phyloP scores from a whole-genome alignment of 306 rosid genomes.

The Fragaria vesca region DNA sequence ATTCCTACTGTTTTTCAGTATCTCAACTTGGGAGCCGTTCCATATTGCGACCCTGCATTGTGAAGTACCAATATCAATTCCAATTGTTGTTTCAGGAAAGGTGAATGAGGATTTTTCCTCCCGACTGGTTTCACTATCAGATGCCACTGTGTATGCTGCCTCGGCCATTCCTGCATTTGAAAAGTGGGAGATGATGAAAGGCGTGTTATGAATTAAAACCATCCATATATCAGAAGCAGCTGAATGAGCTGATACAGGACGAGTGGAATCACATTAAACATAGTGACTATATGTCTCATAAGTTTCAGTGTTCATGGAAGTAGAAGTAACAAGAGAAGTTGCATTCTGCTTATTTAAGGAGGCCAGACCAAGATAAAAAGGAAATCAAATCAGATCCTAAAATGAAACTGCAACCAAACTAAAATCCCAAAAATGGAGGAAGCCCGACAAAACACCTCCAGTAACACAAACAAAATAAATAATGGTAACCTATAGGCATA shows the following conservation, averaged over 20 bases:
- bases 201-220: neutral
- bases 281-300: neutral
- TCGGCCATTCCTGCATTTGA: slow-evolving; percentile 70
- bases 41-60: slow-evolving; percentile 85
- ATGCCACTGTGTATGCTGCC: slow-evolving; percentile 73
- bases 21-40: slow-evolving; percentile 84
- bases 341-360: neutral
- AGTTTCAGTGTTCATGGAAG: neutral
- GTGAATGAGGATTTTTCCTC: slow-evolving; percentile 54
- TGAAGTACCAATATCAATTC: slow-evolving; percentile 85
- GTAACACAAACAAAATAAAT: neutral
- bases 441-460: neutral
- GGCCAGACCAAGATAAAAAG: neutral
- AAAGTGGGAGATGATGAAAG: neutral
- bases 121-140: slow-evolving; percentile 72
- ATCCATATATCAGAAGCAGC: neutral
- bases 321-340: neutral
- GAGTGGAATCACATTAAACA: neutral
- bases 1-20: slow-evolving; percentile 63
- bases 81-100: slow-evolving; percentile 72
- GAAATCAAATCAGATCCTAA: neutral
- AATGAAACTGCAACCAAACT: neutral
- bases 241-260: neutral
- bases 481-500: neutral
- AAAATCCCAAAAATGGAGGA: neutral